Conservation (phyloP, 371 early-diverging fungal genomes). For the Syncephalastrum racemosum region DNA sequence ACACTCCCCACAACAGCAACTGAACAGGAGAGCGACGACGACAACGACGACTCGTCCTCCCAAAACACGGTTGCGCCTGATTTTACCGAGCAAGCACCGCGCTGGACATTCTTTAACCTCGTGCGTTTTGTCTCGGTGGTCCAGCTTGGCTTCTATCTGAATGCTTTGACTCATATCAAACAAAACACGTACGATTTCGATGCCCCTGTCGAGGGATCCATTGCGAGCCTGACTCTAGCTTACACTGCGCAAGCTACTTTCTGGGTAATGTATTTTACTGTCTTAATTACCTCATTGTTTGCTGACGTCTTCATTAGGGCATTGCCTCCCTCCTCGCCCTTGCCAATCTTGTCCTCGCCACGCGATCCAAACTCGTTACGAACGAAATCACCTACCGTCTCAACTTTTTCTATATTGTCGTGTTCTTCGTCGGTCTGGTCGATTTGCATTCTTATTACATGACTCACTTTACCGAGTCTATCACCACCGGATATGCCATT, state of each 20-base stretch:
- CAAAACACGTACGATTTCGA: slow-evolving; percentile 13
- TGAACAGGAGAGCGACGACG: slow-evolving; percentile 10
- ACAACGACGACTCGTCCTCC: slow-evolving; percentile 6
- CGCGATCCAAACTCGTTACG: slow-evolving; percentile 10
- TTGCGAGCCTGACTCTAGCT: slow-evolving; percentile 1
- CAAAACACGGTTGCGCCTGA: slow-evolving; percentile 17
- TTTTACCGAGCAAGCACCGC: slow-evolving; percentile 13
- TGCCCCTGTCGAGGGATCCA: slow-evolving; percentile 17
- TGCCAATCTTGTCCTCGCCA: slow-evolving; percentile 21
- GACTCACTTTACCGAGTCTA: slow-evolving; percentile 15
- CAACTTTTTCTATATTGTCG: slow-evolving; percentile 24
- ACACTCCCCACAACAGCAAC: neutral
- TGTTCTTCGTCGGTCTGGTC: slow-evolving; percentile 23
- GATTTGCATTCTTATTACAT: slow-evolving; percentile 38
- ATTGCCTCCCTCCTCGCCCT: slow-evolving; percentile 23
- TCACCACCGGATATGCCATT: slow-evolving; percentile 24
- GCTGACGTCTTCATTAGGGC: slow-evolving; percentile 12
- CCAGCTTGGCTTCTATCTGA: slow-evolving; percentile 6
- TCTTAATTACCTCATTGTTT: no score
- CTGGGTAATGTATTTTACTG: slow-evolving; percentile 28
- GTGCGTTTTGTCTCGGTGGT: slow-evolving; percentile 9
- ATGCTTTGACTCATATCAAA: slow-evolving; percentile 8
- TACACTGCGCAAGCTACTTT: slow-evolving; percentile 10
- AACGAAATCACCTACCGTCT: slow-evolving; percentile 31
- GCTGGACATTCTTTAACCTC: slow-evolving; percentile 15